These are phyloP conservation scores for Monosporozyma solicola DNA, from an alignment of 805 yeast species.

Conservation along the genomic window DNA sequence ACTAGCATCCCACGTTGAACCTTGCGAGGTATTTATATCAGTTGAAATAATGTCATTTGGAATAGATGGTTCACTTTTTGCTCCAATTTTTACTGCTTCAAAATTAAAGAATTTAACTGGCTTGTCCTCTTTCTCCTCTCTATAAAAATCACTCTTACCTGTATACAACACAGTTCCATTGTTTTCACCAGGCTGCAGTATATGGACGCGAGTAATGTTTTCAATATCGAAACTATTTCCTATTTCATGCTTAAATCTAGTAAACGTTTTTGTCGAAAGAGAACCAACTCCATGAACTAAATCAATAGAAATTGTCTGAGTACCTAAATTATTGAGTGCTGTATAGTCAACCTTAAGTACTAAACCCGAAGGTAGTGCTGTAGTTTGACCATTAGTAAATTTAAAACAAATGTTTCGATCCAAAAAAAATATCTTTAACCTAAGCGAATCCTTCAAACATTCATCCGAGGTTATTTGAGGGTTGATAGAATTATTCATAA, in stretches of 20 bases:
- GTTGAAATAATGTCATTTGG: slow-evolving; percentile 4
- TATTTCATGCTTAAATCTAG: slow-evolving; percentile 1
- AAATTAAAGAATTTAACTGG: not conserved
- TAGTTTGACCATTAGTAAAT: not conserved
- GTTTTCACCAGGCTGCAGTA: not conserved
- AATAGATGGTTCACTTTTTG: not conserved
- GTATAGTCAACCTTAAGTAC: not conserved
- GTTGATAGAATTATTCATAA: not conserved
- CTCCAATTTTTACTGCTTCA: not conserved
- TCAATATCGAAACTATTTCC: not conserved
- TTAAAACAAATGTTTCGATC: slow-evolving; percentile 5
- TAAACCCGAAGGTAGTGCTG: not conserved
- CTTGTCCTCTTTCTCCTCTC: not conserved
- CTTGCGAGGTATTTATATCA: not conserved
- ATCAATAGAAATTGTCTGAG: not conserved
- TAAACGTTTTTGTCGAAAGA: slow-evolving; percentile 1
- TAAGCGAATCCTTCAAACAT: not conserved
- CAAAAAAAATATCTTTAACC: not conserved
- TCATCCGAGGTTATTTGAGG: not conserved
- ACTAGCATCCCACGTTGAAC: not conserved
- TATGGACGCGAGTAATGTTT: not conserved
- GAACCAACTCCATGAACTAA: slow-evolving; percentile 2
- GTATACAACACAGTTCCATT: not conserved
- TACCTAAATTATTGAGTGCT: not conserved
- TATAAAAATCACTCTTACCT: not conserved